Evolutionary conservation across 2,329 filamentous ascomycete genomes (phyloP).

Genomic region (Colletotrichum orchidophilum): DNA sequence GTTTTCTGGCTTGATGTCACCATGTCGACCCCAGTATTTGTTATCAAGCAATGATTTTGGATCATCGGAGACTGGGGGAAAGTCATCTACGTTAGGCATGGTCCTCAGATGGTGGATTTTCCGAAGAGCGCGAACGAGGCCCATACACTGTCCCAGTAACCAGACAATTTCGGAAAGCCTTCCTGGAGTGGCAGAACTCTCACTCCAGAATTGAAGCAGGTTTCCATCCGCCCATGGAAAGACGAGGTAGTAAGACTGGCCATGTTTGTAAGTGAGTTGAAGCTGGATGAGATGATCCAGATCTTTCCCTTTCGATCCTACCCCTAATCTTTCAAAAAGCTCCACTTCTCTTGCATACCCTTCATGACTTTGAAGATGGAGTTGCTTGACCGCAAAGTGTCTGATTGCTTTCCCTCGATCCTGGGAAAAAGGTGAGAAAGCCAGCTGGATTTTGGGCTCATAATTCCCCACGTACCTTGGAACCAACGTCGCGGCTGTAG

Average conservation of each 20-base stretch:
- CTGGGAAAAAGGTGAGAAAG: neutral
- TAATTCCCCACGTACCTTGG: neutral
- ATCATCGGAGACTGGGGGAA: neutral
- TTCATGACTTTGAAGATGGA: neutral
- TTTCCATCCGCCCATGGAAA: conserved; percentile 33
- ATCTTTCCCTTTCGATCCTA: too few species aligned
- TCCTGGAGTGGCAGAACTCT: neutral
- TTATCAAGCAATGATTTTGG: neutral
- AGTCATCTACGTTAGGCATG: neutral
- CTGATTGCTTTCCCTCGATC: neutral
- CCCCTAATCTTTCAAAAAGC: neutral
- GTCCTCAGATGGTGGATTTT: neutral
- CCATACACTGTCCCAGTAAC: neutral
- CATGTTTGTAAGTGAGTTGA: neutral
- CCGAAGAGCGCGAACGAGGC: neutral
- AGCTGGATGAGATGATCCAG: neutral
- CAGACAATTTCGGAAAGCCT: neutral
- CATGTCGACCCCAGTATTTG: conserved; percentile 28
- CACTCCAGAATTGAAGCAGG: neutral
- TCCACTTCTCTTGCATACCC: neutral
- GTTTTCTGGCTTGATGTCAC: conserved; percentile 35
- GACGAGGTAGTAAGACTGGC: conserved; percentile 21
- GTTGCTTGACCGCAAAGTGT: neutral
- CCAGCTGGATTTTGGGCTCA: too few species aligned
- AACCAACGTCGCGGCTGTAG: neutral